Conservation (phyloP, 495 filamentous ascomycete species). For the Xylaria acuta region DNA sequence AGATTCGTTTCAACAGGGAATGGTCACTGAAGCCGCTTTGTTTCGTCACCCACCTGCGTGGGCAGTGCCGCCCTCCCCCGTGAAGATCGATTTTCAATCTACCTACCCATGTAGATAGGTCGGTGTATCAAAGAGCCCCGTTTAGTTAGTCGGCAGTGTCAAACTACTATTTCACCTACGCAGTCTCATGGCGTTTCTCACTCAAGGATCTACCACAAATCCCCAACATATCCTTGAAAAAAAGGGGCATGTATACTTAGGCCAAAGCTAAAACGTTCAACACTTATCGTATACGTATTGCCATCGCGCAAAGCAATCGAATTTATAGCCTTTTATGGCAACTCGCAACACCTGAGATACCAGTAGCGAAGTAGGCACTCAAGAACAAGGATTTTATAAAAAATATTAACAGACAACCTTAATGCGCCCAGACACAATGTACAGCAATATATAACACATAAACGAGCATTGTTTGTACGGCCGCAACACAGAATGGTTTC, state of each 20-base stretch:
- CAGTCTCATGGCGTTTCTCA: neutral
- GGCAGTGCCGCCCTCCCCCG: conserved; percentile 3
- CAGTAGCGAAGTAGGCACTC: neutral
- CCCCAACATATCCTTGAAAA: no score
- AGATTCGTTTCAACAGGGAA: neutral
- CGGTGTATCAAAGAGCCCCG: neutral
- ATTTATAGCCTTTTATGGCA: neutral
- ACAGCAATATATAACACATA: neutral
- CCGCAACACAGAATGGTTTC: neutral
- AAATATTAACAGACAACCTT: neutral
- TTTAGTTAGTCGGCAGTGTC: neutral
- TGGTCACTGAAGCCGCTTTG: neutral
- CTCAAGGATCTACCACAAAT: no score
- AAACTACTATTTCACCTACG: neutral
- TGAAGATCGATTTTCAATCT: neutral
- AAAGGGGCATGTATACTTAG: neutral
- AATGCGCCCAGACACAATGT: neutral
- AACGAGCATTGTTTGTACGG: neutral
- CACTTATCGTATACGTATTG: neutral
- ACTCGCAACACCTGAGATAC: neutral
- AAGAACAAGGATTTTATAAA: neutral
- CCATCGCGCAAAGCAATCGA: neutral
- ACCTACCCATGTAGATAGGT: neutral
- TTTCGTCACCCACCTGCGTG: neutral
- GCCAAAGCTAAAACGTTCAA: neutral